Evolutionary conservation across 2,329 filamentous ascomycete species (phyloP).

Genomic region (Arthrobotrys megalospora): DNA sequence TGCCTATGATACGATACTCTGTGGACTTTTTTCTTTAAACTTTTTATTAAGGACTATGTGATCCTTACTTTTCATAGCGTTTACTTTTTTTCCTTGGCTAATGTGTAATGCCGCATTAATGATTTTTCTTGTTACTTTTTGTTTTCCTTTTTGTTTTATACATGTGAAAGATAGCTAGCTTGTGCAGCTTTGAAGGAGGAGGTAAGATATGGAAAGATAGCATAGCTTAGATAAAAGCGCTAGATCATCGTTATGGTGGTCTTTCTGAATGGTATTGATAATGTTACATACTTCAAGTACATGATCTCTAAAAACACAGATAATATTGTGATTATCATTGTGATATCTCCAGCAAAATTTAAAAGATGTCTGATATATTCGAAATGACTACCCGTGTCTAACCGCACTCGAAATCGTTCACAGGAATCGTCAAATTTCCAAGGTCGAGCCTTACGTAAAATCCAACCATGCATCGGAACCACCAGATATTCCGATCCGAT

Average conservation of each 20-base stretch:
- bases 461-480: not conserved
- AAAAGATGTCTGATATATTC: not conserved
- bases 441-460: constrained; percentile 7
- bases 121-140: constrained; percentile 1
- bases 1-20: constrained; percentile 12
- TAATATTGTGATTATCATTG: not conserved
- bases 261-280: constrained; percentile 13
- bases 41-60: not conserved
- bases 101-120: constrained; percentile 20
- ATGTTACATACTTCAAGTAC: not conserved
- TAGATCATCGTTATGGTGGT: constrained; percentile 32
- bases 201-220: constrained; percentile 11
- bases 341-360: not conserved
- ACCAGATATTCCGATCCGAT: constrained; percentile 6
- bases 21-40: not conserved
- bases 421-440: no score
- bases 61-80: constrained; percentile 24
- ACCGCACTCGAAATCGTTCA: no score
- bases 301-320: no score
- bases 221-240: constrained; percentile 24
- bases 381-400: no score
- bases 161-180: not conserved
- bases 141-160: not conserved
- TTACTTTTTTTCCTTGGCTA: constrained; percentile 19
- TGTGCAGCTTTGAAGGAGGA: not conserved